These are phyloP conservation scores for Agapanthus africanus DNA, from an alignment of 106 monocot genomes.

Conservation along the genomic window DNA sequence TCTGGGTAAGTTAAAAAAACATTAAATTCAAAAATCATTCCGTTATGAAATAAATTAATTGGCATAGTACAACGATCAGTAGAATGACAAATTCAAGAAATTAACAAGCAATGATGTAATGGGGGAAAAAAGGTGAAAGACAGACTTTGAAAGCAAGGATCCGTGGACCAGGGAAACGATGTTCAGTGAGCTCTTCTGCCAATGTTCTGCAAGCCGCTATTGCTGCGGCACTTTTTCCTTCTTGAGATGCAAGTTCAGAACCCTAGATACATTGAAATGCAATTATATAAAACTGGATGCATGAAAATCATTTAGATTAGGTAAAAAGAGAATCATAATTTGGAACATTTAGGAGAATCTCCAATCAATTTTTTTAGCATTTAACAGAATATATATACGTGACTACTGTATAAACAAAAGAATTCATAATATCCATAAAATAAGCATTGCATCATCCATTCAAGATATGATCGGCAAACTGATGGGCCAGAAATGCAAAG, in stretches of 20 bases:
- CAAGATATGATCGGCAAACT: not conserved
- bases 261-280: constrained; percentile 33
- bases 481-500: not conserved
- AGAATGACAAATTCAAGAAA: not conserved
- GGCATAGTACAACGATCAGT: not conserved
- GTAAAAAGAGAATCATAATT: not conserved
- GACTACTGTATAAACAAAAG: not conserved
- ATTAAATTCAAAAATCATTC: too few species aligned
- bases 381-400: not conserved
- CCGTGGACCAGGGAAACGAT: constrained; percentile 83
- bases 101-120: not conserved
- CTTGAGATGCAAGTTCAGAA: constrained; percentile 79
- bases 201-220: constrained; percentile 95
- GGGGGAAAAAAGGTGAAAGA: constrained; percentile 1
- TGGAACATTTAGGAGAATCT: not conserved
- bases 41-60: too few species aligned
- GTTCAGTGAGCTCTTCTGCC: constrained; percentile 85
- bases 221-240: constrained; percentile 77
- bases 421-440: not conserved
- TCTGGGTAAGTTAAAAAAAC: not conserved
- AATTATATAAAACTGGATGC: not conserved
- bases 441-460: not conserved
- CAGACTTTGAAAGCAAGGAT: constrained; percentile 89
- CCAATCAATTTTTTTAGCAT: not conserved
- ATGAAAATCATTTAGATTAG: not conserved